Evolutionary conservation across 441 rosid genomes (phyloP), one percentile per base, ranked within the genome.

Genomic region (Gossypium trilobum): DNA sequence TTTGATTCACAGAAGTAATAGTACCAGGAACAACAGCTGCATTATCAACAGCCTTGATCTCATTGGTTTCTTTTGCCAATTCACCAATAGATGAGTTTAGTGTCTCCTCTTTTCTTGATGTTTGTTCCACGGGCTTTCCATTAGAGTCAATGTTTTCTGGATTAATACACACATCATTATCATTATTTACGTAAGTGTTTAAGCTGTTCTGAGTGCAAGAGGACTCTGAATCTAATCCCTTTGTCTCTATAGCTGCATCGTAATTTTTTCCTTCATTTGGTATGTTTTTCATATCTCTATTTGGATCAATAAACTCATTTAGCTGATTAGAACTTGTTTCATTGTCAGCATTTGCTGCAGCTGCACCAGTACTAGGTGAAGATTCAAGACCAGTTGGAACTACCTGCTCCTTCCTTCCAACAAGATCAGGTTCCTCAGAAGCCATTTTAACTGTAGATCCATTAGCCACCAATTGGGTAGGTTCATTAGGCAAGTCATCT

Each of bases 141-240:
- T 81, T 81, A 42, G 86, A 70, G 77, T 81, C 86, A 64, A 71
- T 76, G 67, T 62, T 77, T 80, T 74, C 83, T 25, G 62, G 80
- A 74, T 77, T 78, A 75, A 77, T 77, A 78, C 64, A 79, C 56
- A 73, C 72, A 79, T 78, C 86, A 72, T 76, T 73, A 73, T 79
- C 89, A 74, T 82, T 83, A 79, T 81, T 87, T 80, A 78, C 82
- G 78, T 83, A 89, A 73, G 86, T 71, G 74, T 78, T 78, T 78
- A 80, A 68, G 73, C 79, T 83, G 68, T 84, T 87, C 64, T 77
- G 87, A 39, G 89, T 82, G 80, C 86, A 84, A 75, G 96, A 90
- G 68, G 92, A 86, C 72, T 85, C 91, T 16, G 88, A 85, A 78
- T 91, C 91, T 75, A 88, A 81, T 69, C 78, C 82, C 81, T 85